phyloP scores from a whole-genome alignment of 495 filamentous ascomycete species.

The Talaromyces liani region DNA sequence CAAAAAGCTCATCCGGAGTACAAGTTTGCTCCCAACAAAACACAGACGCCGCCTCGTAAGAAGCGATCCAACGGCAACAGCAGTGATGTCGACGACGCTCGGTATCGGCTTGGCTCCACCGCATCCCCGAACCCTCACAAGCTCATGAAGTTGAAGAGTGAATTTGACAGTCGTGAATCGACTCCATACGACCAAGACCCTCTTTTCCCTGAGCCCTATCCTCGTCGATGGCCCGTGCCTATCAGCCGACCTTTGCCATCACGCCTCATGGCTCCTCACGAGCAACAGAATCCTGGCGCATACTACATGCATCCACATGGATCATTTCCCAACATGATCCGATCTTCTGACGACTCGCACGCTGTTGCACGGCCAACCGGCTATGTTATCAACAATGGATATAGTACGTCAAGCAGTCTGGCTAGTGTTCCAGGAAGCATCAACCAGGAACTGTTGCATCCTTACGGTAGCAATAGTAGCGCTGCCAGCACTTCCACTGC shows the following conservation, averaged over 20 bases:
- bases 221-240: slow-evolving; percentile 14
- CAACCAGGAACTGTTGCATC: slow-evolving; percentile 46
- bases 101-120: slow-evolving; percentile 27
- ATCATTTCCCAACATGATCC: slow-evolving; percentile 21
- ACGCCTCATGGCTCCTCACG: slow-evolving; percentile 18
- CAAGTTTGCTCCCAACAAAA: slow-evolving; percentile 87
- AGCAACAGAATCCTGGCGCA: slow-evolving; percentile 1
- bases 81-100: slow-evolving; percentile 28
- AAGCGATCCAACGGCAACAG: slow-evolving; percentile 25
- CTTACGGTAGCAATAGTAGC: slow-evolving; percentile 17
- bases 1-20: slow-evolving; percentile 82
- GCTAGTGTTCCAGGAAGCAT: slow-evolving; percentile 46
- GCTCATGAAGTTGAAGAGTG: slow-evolving; percentile 20
- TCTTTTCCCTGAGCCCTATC: slow-evolving; percentile 9
- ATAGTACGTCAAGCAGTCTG: slow-evolving; percentile 25
- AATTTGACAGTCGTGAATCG: slow-evolving; percentile 24
- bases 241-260: slow-evolving; percentile 20
- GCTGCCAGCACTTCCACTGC: background rate
- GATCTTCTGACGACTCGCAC: slow-evolving; percentile 42
- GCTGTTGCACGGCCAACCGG: slow-evolving; percentile 17
- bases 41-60: slow-evolving; percentile 38
- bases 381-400: slow-evolving; percentile 9
- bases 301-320: slow-evolving; percentile 9
- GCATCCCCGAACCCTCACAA: slow-evolving; percentile 16
- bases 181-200: slow-evolving; percentile 27